phyloP scores from a whole-genome alignment of 805 yeast genomes.

The Lachancea lanzarotensis region DNA sequence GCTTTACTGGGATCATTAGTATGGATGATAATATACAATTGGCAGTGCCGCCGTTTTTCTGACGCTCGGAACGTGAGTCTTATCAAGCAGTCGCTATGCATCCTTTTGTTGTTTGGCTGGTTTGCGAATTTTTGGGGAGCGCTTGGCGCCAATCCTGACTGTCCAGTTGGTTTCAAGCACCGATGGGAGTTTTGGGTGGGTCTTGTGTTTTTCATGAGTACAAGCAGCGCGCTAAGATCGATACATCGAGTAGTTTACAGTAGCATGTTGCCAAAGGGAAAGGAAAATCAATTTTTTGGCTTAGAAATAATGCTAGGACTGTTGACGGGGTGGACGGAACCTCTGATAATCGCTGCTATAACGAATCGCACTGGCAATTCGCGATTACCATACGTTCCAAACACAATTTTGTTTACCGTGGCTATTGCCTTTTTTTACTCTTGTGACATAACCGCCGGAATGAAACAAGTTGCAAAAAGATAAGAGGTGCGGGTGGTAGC shows the following conservation, averaged over 20 bases:
- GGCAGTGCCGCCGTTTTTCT: slow-evolving; percentile 9
- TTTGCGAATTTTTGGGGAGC: slow-evolving; percentile 38
- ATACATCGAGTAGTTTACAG: slow-evolving; percentile 35
- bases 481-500: neutral
- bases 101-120: slow-evolving; percentile 29
- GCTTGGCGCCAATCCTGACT: slow-evolving; percentile 28
- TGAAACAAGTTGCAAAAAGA: slow-evolving; percentile 17
- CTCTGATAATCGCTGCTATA: slow-evolving; percentile 34
- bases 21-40: slow-evolving; percentile 36
- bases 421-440: slow-evolving; percentile 24
- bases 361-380: slow-evolving; percentile 37
- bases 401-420: slow-evolving; percentile 28
- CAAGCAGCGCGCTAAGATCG: slow-evolving; percentile 35
- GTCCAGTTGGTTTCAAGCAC: slow-evolving; percentile 35
- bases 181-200: slow-evolving; percentile 41
- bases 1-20: slow-evolving; percentile 33
- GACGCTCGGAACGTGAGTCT: slow-evolving; percentile 2
- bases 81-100: slow-evolving; percentile 35
- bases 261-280: slow-evolving; percentile 36
- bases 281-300: slow-evolving; percentile 40
- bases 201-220: slow-evolving; percentile 33
- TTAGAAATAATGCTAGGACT: slow-evolving; percentile 37
- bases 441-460: slow-evolving; percentile 33
- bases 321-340: slow-evolving; percentile 39
- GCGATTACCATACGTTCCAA: slow-evolving; percentile 36